A percentile compares a stretch with the other conserved stretches of the same genome.
phyloP scores from a whole-genome alignment of 2,329 filamentous ascomycete genomes.

The Arachnomyces sp. region DNA sequence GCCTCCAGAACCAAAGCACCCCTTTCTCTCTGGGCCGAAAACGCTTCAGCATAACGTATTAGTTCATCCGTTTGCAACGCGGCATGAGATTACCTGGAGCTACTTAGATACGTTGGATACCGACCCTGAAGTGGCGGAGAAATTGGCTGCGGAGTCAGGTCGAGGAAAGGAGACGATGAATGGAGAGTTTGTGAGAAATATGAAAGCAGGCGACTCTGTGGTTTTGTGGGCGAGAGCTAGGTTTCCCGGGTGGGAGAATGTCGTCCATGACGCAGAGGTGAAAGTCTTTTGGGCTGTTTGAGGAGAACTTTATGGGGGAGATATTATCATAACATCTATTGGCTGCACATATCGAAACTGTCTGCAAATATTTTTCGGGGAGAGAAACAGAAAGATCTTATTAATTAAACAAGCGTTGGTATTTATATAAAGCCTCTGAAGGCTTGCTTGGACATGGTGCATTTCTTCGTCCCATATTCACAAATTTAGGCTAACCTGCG shows the following conservation, averaged over 20 bases:
- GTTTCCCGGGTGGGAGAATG: constrained; percentile 30
- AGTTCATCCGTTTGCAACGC: constrained; percentile 14
- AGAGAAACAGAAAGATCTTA: too few species aligned
- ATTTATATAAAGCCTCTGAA: too few species aligned
- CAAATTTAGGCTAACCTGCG: too few species aligned
- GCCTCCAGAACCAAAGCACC: constrained; percentile 14
- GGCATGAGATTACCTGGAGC: constrained; percentile 28
- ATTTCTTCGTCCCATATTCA: too few species aligned
- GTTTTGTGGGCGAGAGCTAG: constrained; percentile 31
- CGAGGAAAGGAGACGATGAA: constrained; percentile 29
- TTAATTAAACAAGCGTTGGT: too few species aligned
- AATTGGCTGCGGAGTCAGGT: constrained; percentile 23
- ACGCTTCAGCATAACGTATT: constrained; percentile 27
- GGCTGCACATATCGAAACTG: too few species aligned
- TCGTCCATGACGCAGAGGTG: constrained; percentile 23
- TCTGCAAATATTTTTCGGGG: too few species aligned
- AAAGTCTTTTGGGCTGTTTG: constrained; percentile 32
- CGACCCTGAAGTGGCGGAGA: constrained; percentile 25
- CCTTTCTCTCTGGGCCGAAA: constrained; percentile 21
- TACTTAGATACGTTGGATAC: constrained; percentile 23
- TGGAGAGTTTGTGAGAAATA: constrained; percentile 25
- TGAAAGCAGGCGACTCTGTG: constrained; percentile 31
- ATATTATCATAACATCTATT: too few species aligned
- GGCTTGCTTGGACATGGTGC: too few species aligned
- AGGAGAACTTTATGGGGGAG: constrained; percentile 1